Base-by-base conservation (phyloP, 2,329 filamentous ascomycete species). In the Aspergillus pseudoterreus region DNA sequence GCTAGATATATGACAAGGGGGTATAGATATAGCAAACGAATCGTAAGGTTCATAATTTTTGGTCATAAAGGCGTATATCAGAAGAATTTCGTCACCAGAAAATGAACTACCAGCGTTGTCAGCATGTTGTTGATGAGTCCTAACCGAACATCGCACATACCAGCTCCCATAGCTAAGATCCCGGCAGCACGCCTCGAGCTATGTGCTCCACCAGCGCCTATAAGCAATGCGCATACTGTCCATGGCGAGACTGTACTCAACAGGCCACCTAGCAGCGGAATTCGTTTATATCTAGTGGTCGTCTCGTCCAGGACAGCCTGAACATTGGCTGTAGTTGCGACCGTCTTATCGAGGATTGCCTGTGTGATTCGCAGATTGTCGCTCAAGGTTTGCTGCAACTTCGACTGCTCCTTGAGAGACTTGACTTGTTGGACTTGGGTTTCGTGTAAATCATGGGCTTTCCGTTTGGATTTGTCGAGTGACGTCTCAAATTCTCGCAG, bases 401-500 rank as follows among this genome's bases (percentile, higher is more conserved):
- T 54, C 4, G 57, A 60, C 10, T 70, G 66, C 12, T 60, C 58
- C 21, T 57, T 45, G 1, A 68, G 47, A 0, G 60, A 52, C 47
- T 71, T 60, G 6, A 63, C 63, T 43, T 76, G 71, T 21, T 63
- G 54, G n/a, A 53, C 22, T 35, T 76, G 72, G 5, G 60, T 55
- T 47, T 60, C 58, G 19, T 66, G 66, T 10, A 76, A 49, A 14
- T 60, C 52, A 22, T 62, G 57, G 3, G 71, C 66, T 50, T 58
- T 70, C 1, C 43, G 19, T 49, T 71, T 64, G 6, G 73, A 68
- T 14, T 62, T 50, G 6, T 66, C 57, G 27, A 76, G 65, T 2
- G 63, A 59, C 3, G 33, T 49, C 30, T 71, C 65, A 47, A 75
- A 67, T 9, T 51, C 49, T 42, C 59, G 58, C 6, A 76, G 57